Evolutionary conservation across 1,284 basidiomycete genomes (phyloP), one percentile per base, ranked within the genome.

Genomic region (Xanthoconium separans): DNA sequence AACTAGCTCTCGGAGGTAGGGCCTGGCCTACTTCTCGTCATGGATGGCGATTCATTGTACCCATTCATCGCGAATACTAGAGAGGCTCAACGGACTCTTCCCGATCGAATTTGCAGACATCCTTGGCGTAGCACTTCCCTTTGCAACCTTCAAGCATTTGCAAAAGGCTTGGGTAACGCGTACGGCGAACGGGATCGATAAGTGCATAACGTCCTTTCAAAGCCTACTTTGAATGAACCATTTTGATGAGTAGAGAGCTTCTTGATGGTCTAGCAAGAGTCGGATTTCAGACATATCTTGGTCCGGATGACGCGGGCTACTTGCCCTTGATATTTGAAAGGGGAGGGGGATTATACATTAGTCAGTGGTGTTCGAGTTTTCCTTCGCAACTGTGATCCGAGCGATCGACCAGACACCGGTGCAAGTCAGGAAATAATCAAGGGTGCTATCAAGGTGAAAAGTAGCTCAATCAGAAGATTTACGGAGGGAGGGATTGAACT

Each of bases 401-500:
- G 40, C 43, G 2, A 44, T 44, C n/a, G 20, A 45, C 43, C 46
- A 68, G 73, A 75, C 49, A 60, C 60, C 0, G 77, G 76, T 15
- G 64, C 70, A 1, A 71, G 70, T 27, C 62, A 66, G 49, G 64
- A 73, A 54, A 77, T 81, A 43, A 69, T 70, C 18, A 66, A 75
- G n/a, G 79, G 78, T 33, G 61, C 63, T 16, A 79, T 81, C 67
- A 77, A 75, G 50, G 65, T 79, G 53, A 74, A 72, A 57, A 66
- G 65, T 31, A 73, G 71, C 9, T 53, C 58, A 48, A 66, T 77
- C 29, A 61, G 62, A 22, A 52, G 56, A 29, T 74, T 75, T 55
- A 70, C 64, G 1, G 57, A 72, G 43, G 56, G 51, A 12, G 71
- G 69, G 2, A 57, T 80, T 34, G 65, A 63, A 34, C 71, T 81